A percentile compares a stretch with the other conserved stretches of the same genome.
phyloP scores from a whole-genome alignment of 768 basidiomycete genomes.

The Leccinum olivaceopallidum region DNA sequence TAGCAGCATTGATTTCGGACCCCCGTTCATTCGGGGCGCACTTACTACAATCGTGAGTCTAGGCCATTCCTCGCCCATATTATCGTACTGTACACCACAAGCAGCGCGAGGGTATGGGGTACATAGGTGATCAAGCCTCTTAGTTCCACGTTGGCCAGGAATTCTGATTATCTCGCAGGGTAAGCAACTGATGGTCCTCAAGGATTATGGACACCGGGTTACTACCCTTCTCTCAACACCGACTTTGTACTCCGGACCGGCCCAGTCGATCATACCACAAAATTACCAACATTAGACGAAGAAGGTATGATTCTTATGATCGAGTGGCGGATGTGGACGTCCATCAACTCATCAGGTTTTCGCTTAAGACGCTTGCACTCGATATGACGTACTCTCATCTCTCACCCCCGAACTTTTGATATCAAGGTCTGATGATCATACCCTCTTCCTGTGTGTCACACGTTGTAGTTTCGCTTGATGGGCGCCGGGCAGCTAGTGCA shows the following conservation, averaged over 20 bases:
- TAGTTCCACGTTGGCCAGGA: not conserved
- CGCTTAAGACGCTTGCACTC: constrained; percentile 59
- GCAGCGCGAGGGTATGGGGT: constrained; percentile 94
- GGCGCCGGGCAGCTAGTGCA: constrained; percentile 87
- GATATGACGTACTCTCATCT: constrained; percentile 54
- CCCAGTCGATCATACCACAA: constrained; percentile 83
- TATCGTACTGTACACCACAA: constrained; percentile 82
- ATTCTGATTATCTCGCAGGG: constrained; percentile 49
- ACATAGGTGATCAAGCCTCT: constrained; percentile 16
- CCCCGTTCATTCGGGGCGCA: too few species aligned
- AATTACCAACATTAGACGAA: too few species aligned
- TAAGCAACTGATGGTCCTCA: constrained; percentile 70
- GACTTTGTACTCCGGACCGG: constrained; percentile 95
- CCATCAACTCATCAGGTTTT: not conserved
- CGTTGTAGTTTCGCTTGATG: constrained; percentile 90
- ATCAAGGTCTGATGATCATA: constrained; percentile 97
- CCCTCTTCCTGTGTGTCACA: constrained; percentile 97
- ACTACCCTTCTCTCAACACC: constrained; percentile 93
- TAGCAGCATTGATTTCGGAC: too few species aligned
- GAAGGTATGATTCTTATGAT: constrained; percentile 26
- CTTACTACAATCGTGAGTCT: too few species aligned
- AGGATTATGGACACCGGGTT: constrained; percentile 98
- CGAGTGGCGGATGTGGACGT: too few species aligned
- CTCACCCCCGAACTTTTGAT: constrained; percentile 79
- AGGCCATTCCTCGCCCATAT: too few species aligned